Evolutionary conservation across 2,329 filamentous ascomycete species (phyloP).

Genomic region (Neopestalotiopsis rosae): DNA sequence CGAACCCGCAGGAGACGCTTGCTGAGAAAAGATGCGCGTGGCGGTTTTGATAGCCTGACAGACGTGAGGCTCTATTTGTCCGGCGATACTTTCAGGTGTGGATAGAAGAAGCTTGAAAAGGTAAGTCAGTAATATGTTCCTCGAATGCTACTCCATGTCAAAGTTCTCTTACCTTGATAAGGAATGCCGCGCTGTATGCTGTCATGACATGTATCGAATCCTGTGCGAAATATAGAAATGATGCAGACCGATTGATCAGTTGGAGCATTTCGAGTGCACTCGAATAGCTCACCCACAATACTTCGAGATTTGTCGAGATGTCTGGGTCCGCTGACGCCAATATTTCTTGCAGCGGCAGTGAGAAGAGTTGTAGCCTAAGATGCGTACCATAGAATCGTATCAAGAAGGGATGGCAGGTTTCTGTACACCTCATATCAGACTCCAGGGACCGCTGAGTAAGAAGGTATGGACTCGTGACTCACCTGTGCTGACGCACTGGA

Average conservation of each 20-base stretch:
- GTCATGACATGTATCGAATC: conserved; percentile 49
- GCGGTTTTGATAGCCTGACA: background rate
- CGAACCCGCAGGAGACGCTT: conserved; percentile 7
- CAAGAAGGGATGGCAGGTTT: conserved; percentile 40
- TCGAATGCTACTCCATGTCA: background rate
- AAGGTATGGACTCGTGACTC: background rate
- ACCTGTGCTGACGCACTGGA: conserved; percentile 15
- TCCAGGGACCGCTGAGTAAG: background rate
- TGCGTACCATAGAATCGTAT: conserved; percentile 45
- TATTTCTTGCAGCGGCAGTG: conserved; percentile 39
- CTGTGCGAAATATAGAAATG: conserved; percentile 44
- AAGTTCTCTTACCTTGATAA: conserved; percentile 37
- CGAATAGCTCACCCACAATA: conserved; percentile 38
- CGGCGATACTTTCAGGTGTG: background rate
- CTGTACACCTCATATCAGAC: background rate
- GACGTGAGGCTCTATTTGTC: conserved; percentile 2
- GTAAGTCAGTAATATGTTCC: background rate
- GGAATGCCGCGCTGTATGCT: conserved; percentile 45
- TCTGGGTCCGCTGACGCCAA: conserved; percentile 29
- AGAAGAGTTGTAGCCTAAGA: conserved; percentile 42
- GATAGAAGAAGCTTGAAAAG: conserved; percentile 10
- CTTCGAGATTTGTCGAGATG: conserved; percentile 32
- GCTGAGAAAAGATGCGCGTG: conserved; percentile 4
- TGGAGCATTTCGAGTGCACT: conserved; percentile 40
- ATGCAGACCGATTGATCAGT: conserved; percentile 34